Percentiles rank a stretch among this genome's conserved stretches.
Evolutionary conservation across 1,139 yeast species (phyloP).

Genomic region (Zygosaccharomyces sapae): DNA sequence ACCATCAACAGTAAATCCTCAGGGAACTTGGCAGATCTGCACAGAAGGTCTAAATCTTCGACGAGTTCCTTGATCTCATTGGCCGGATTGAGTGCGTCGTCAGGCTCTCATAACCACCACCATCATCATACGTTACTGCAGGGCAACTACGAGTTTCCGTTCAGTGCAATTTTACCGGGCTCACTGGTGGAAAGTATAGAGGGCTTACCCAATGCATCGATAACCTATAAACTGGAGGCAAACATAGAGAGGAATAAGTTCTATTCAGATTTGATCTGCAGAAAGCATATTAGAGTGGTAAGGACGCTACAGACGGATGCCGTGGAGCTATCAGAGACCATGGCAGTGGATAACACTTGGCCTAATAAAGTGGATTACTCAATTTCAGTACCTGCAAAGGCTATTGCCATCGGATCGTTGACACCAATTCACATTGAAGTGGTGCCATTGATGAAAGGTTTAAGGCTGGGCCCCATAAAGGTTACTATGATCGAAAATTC

Average conservation of each 20-base stretch:
- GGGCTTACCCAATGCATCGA: slow-evolving; percentile 80
- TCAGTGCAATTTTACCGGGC: slow-evolving; percentile 81
- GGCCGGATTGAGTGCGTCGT: slow-evolving; percentile 19
- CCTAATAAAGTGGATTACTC: slow-evolving; percentile 90
- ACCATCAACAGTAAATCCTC: slow-evolving; percentile 26
- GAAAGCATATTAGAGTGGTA: slow-evolving; percentile 75
- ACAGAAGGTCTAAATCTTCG: slow-evolving; percentile 32
- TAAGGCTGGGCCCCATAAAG: slow-evolving; percentile 66
- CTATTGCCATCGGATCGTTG: slow-evolving; percentile 83
- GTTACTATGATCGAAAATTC: slow-evolving; percentile 64
- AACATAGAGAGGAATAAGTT: slow-evolving; percentile 80
- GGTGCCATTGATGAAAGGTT: slow-evolving; percentile 79
- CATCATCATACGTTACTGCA: slow-evolving; percentile 43
- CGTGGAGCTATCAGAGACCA: slow-evolving; percentile 83
- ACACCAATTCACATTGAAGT: slow-evolving; percentile 66
- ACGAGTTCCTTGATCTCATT: slow-evolving; percentile 33
- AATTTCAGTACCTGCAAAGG: slow-evolving; percentile 79
- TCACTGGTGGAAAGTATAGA: slow-evolving; percentile 82
- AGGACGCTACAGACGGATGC: slow-evolving; percentile 87
- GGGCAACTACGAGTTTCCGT: slow-evolving; percentile 92
- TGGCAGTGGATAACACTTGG: slow-evolving; percentile 95
- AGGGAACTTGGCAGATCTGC: slow-evolving; percentile 18
- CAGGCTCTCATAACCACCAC: slow-evolving; percentile 20
- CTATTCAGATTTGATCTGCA: slow-evolving; percentile 58
- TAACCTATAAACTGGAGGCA: slow-evolving; percentile 76